phyloP scores from a whole-genome alignment of 345 rosid species.

The Eucalyptus cladocalyx region DNA sequence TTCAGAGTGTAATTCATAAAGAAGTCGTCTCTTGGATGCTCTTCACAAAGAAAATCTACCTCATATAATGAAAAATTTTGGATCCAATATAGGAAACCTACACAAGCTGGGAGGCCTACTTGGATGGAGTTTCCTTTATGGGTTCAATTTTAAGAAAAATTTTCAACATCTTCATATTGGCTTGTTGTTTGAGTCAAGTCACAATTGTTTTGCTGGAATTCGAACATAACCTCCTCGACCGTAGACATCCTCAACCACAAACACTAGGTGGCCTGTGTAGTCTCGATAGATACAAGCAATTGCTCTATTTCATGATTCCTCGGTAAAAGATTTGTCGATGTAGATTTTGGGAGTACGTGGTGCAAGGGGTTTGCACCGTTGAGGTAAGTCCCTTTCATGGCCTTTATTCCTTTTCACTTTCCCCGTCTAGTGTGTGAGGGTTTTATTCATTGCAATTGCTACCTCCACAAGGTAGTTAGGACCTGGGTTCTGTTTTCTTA shows the following conservation, averaged over 20 bases:
- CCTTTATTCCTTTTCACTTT: not conserved
- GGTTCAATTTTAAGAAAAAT: not conserved
- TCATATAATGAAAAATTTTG: not conserved
- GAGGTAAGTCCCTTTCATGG: not conserved
- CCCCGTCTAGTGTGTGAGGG: not conserved
- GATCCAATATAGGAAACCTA: not conserved
- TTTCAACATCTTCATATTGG: not conserved
- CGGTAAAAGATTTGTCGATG: not conserved
- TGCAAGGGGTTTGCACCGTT: not conserved
- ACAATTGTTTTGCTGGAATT: not conserved
- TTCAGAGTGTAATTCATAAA: not conserved
- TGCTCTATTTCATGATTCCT: not conserved
- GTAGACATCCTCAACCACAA: not conserved
- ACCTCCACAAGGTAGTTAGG: not conserved
- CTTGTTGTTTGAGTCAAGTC: not conserved
- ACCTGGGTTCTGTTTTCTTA: not conserved
- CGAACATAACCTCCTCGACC: not conserved
- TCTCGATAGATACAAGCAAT: not conserved
- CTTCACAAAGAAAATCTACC: not conserved
- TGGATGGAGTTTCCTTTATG: not conserved
- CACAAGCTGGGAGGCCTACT: not conserved
- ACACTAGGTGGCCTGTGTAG: not conserved
- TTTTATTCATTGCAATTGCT: too few species aligned
- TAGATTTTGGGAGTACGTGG: not conserved
- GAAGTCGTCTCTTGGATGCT: not conserved